Evolutionary conservation across 73 alveolate species (phyloP), one percentile per base, ranked within the genome.

Genomic region (Uronychia setigera): DNA sequence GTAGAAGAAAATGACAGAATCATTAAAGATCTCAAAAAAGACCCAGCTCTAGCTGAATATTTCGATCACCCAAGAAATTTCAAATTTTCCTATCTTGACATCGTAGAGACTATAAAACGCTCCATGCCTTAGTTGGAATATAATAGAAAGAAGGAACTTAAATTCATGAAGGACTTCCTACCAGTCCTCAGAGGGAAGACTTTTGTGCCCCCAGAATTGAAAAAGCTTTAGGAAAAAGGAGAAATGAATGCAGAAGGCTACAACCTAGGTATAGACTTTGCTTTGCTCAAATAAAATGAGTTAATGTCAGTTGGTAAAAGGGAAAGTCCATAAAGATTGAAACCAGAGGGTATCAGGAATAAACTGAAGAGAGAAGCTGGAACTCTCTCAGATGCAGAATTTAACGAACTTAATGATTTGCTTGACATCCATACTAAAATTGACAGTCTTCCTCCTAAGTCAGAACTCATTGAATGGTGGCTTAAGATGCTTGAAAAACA

Each of bases 381-480:
- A 67, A 25, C 5, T 13, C 32, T 67, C 32, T 26, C 79, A 13
- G 32, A 67, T 26, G 79, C 29, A 9, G 79, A 67, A 30, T 67
- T 67, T 67, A 25, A 28, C 29, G 79, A 67, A 26, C 32, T 67
- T 14, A 26, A 67, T 26, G 29, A 67, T 14, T 13, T 26, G 29
- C 79, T 67, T 5, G 30, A 67, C 32, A 67, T 67, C 5, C 26
- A 67, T 67, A 26, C 79, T 9, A 26, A 67, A 26, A 67, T 67
- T 26, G 79, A 67, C 34, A 67, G 79, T 26, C 79, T 67, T 5
- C 79, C 79, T 67, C 79, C 79, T 5, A 25, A 28, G 32, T 25
- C 79, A 26, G 79, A 67, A 26, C 32, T 67, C 5, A 26, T 67
- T 26, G 79, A 67, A 26, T 67, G 79, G 79, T 67, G 79, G 79